Base-by-base conservation (phyloP, 164 flowering plant species). In the Pachysandra terminalis region DNA sequence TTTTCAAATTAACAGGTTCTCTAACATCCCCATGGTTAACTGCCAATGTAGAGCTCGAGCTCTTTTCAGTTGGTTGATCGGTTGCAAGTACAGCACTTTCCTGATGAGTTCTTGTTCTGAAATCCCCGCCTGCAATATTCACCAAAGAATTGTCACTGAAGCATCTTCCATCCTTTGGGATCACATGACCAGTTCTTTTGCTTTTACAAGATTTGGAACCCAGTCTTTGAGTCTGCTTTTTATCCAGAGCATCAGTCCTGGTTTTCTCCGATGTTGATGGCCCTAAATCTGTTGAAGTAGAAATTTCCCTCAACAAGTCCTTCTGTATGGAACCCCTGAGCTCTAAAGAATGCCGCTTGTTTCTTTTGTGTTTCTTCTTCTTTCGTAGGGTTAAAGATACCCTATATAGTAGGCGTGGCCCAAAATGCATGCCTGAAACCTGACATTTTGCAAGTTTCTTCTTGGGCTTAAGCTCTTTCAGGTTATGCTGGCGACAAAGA, bases 331-430 rank as follows among this genome's bases (percentile, higher is more conserved):
- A 24, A 59, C 57, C 75, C 56, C 68, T 65, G 48, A 35, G 32
- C 25, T 52, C 68, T 19, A 55, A 60, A 23, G 45, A 14, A 17
- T 26, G 58, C 16, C 16, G 56, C 53, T 75, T 85, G 41, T 57
- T 80, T 71, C 55, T 72, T 73, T 69, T 83, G 64, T 68, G 81
- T 23, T 83, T 85, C 79, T 83, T 86, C 80, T 76, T 94, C 80
- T 75, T 87, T 53, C 74, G 63, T 56, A 80, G 19, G 64, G 76
- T 69, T 37, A 83, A 75, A 23, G 86, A 78, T 51, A 71, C 64
- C 67, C 77, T 73, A 54, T 77, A 82, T n/a, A 86, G 67, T 48
- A 79, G 63, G 57, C 68, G 83, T 25, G 81, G 64, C 63, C 88
- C 73, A 23, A 83, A 62, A 66, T 63, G 76, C 74, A 82, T 27